Base-by-base conservation (phyloP, 2,329 filamentous ascomycete genomes). In the Coniochaeta pulveracea region DNA sequence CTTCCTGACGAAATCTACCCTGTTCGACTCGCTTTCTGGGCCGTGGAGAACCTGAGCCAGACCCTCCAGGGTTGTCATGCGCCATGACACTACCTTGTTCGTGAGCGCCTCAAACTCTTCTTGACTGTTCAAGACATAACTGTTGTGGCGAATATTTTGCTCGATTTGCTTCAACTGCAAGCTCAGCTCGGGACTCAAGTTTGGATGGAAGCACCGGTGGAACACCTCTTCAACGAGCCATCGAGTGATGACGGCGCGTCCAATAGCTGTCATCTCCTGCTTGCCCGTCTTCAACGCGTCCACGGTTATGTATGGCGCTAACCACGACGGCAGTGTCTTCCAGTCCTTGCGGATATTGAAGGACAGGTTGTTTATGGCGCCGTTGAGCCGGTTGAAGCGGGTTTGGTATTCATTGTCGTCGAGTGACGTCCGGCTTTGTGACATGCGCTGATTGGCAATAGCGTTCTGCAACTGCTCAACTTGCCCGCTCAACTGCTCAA, bases 331-430 rank as follows among this genome's bases (percentile, higher is more conserved):
- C 35, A 96, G 68, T 21, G 66, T 65, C 40, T 75, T 76, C 91
- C 91, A 98, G 50, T 93, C 82, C 58, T 96, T 96, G 41, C 91
- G 81, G 42, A 96, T 93, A 45, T 91, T 89, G 63, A 95, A 98
- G 0, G 91, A 80, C 8, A 98, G 68, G 52, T 98, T 93, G 52
- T 86, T 91, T 51, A 95, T 89, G 14, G 93, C 83, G 17, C 89
- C 89, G 48, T 95, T 91, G 30, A 98, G 70, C 15, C 91, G 79
- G 51, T 80, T 85, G 59, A 96, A 96, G 15, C 89, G 75, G 14
- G 80, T 86, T 23, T 76, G 67, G 52, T 98, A 98, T 63, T 96
- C 89, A 55, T 76, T 93, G 52, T 98, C 91, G 52, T 98, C 91
- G 34, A 95, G 78, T 2, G 88, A 85, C 2, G 89, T 96, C 39